phyloP scores from a whole-genome alignment of 352 stramenopile species.

The Phytophthora tentaculata region DNA sequence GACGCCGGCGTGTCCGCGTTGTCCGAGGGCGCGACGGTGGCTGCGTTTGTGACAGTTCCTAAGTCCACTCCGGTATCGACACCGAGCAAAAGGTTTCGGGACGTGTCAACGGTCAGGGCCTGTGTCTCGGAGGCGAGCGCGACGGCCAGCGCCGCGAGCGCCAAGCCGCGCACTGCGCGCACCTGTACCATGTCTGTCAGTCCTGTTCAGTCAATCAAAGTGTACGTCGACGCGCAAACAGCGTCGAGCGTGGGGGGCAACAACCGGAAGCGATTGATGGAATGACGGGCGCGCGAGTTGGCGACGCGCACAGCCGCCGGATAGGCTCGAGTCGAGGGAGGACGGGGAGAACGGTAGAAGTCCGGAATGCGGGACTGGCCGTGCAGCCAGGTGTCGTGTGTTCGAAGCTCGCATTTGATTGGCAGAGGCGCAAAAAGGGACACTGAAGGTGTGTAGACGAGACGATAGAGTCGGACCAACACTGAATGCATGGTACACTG shows the following conservation, averaged over 20 bases:
- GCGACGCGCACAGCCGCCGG: slow-evolving; percentile 20
- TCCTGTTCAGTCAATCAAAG: slow-evolving; percentile 25
- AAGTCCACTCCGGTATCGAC: slow-evolving; percentile 3
- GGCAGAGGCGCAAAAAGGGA: slow-evolving; percentile 5
- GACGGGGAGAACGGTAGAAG: slow-evolving; percentile 17
- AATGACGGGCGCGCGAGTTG: slow-evolving; percentile 27
- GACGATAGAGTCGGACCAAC: slow-evolving; percentile 1
- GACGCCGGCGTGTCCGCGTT: not conserved
- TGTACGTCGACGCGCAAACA: slow-evolving; percentile 26
- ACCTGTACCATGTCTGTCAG: slow-evolving; percentile 29
- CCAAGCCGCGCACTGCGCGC: slow-evolving; percentile 30
- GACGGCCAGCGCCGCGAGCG: slow-evolving; percentile 26
- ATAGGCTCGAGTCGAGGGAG: slow-evolving; percentile 22
- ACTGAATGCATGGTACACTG: slow-evolving; percentile 26
- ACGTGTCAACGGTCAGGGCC: slow-evolving; percentile 11
- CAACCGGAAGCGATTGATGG: slow-evolving; percentile 38
- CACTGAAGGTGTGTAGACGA: not conserved
- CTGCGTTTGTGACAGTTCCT: slow-evolving; percentile 1
- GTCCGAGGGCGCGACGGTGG: slow-evolving; percentile 15
- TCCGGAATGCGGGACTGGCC: not conserved
- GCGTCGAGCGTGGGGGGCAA: slow-evolving; percentile 30
- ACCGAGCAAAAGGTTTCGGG: slow-evolving; percentile 13
- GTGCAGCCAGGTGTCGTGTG: slow-evolving; percentile 11
- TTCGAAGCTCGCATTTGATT: slow-evolving; percentile 14
- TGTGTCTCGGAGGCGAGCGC: slow-evolving; percentile 24